Evolutionary conservation across 805 yeast genomes (phyloP), one percentile per base, ranked within the genome.

Genomic region (Wickerhamiella spandovensis): DNA sequence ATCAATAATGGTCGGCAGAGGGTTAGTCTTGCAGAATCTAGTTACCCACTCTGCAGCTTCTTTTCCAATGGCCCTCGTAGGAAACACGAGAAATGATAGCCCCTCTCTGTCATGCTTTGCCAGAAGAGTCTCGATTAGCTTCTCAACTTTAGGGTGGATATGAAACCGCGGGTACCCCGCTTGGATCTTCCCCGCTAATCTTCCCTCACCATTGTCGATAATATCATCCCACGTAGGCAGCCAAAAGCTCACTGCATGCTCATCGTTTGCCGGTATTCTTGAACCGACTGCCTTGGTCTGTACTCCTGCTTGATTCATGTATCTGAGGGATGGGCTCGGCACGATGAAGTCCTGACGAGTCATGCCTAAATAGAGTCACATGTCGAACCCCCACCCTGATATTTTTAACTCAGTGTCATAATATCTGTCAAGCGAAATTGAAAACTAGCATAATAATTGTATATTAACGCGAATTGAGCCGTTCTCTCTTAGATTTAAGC

Each of bases 101-200:
- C 39, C 47, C n/a, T 22, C 18, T 7, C 39, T 20, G 7, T 32
- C 41, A 5, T 43, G n/a, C 6, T 17, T 5, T 35, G 17, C 20
- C 39, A 17, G 9, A 6, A 35, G 20, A 4, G 2, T 9, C 13
- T 17, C 17, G n/a, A 35, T 42, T 2, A 48, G 25, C 9, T 48
- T 15, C n/a, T 15, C 18, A 18, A 48, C 24, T 1, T 24, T 25
- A 5, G 46, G 47, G 42, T 48, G 50, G 9, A 43, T 15, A 4
- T 21, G 24, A 18, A 48, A 48, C 1, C 50, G 46, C 9, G 47
- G 50, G 28, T 48, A 48, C 13, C 43, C 44, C 8, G 38, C 44
- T 5, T 21, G 32, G 17, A 41, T 23, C 15, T 42, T 39, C 15
- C 22, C 32, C 12, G 32, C 22, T 21, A 48, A 17, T 2, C n/a